These are phyloP conservation scores for Piper longum DNA, from an alignment of 164 flowering plant genomes.

Conservation along the genomic window DNA sequence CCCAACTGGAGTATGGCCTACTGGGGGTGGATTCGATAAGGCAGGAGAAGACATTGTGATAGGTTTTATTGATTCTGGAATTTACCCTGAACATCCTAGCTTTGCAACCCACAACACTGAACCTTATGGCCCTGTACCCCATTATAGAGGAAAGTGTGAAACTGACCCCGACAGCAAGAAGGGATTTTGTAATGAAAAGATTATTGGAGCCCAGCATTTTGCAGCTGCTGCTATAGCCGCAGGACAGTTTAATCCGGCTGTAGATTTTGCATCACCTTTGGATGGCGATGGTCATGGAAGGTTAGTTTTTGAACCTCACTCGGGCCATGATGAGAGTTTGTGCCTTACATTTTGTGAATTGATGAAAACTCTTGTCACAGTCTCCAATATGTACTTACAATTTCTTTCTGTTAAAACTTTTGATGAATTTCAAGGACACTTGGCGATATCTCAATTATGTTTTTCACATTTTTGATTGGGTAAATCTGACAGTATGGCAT, in stretches of 20 bases:
- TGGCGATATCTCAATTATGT: background rate
- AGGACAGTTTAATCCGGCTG: constrained; percentile 67
- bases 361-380: background rate
- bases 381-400: background rate
- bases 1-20: constrained; percentile 98
- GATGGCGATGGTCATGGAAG: constrained; percentile 99
- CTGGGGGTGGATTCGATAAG: constrained; percentile 85
- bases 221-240: constrained; percentile 90
- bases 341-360: background rate
- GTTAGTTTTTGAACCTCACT: constrained; percentile 19
- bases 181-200: constrained; percentile 82
- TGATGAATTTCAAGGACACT: background rate
- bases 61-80: constrained; percentile 94
- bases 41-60: constrained; percentile 96
- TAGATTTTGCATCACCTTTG: constrained; percentile 87
- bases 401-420: no score
- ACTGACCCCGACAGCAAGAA: constrained; percentile 59
- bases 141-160: constrained; percentile 90
- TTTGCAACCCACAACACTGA: constrained; percentile 50
- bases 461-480: no score
- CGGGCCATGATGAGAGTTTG: background rate
- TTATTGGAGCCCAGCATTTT: constrained; percentile 97
- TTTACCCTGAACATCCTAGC: constrained; percentile 86
- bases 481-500: background rate
- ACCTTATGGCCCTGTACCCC: constrained; percentile 72